Evolutionary conservation across 2,329 filamentous ascomycete species (phyloP).

Genomic region (Ceratocystis cubensis): DNA sequence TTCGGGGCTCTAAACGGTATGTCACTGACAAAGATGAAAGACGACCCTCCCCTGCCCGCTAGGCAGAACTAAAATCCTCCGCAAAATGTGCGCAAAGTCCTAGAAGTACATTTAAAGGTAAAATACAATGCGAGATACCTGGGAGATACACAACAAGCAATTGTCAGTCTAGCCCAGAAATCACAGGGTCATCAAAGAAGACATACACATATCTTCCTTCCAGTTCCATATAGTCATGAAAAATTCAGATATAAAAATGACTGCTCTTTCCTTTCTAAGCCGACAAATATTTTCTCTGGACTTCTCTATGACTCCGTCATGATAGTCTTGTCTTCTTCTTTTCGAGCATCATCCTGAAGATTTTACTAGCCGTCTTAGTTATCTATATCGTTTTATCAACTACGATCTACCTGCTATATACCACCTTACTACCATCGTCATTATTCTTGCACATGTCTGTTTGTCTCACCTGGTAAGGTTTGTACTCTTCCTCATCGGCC

Average conservation of each 20-base stretch:
- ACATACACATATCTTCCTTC: background rate
- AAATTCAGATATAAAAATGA: conserved; percentile 6
- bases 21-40: background rate
- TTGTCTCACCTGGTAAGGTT: too few species aligned
- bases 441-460: too few species aligned
- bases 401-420: too few species aligned
- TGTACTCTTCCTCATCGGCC: too few species aligned
- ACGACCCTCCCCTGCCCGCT: background rate
- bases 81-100: conserved; percentile 13
- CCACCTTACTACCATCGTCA: too few species aligned
- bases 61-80: background rate
- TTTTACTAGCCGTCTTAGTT: background rate
- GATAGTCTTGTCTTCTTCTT: conserved; percentile 8
- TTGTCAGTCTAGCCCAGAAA: background rate
- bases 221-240: background rate
- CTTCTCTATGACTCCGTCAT: background rate
- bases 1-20: conserved; percentile 3
- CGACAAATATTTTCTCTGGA: background rate
- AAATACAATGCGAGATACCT: background rate
- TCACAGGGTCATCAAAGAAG: background rate
- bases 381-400: background rate
- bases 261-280: background rate
- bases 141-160: background rate
- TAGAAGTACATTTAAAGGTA: background rate
- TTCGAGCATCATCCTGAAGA: background rate